Conservation (phyloP, 2,329 filamentous ascomycete genomes). For the Aspergillus sergii region DNA sequence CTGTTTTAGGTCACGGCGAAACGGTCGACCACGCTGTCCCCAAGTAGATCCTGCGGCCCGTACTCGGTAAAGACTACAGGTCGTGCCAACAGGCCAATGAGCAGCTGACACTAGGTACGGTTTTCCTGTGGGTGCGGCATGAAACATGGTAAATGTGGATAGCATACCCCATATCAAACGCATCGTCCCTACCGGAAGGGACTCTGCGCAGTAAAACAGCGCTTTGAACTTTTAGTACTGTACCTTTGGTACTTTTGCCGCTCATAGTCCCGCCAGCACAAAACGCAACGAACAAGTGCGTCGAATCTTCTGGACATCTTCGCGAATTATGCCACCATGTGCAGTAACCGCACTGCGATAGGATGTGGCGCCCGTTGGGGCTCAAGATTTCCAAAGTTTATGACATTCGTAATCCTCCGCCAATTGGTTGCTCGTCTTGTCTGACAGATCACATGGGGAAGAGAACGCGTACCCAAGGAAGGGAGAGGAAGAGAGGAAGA, state of each 20-base stretch:
- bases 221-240: not conserved
- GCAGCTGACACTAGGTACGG: not conserved
- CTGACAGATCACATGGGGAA: slow-evolving; percentile 5
- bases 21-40: not conserved
- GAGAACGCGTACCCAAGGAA: not conserved
- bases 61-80: not conserved
- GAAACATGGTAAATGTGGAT: not conserved
- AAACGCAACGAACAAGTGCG: not conserved
- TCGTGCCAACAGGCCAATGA: not conserved
- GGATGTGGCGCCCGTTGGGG: slow-evolving; percentile 1
- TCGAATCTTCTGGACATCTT: not conserved
- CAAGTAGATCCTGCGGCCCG: not conserved
- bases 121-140: not conserved
- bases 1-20: not conserved
- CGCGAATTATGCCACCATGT: slow-evolving; percentile 1
- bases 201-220: not conserved
- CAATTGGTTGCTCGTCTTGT: not conserved
- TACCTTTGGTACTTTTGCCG: not conserved
- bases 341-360: not conserved
- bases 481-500: not conserved
- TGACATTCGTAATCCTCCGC: not conserved
- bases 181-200: not conserved
- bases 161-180: not conserved
- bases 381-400: not conserved
- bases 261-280: too few relatives aligned